These are phyloP conservation scores for Schizophyllum amplum DNA, from an alignment of 1,284 basidiomycete species.

Conservation along the genomic window DNA sequence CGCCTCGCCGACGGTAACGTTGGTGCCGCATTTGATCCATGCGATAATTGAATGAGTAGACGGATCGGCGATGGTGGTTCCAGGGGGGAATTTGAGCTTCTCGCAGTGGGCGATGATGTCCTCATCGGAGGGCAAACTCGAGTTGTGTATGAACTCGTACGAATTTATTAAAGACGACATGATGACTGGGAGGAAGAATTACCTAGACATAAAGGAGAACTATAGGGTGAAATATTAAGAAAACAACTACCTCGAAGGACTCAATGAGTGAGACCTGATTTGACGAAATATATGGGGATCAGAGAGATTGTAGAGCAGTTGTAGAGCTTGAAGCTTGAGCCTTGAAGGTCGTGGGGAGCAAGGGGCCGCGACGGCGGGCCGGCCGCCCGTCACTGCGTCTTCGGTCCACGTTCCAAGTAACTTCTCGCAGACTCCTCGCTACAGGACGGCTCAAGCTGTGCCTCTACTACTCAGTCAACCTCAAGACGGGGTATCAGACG, in stretches of 20 bases:
- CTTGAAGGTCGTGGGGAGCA: no score
- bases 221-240: neutral
- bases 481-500: no score
- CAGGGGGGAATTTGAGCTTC: neutral
- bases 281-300: no score
- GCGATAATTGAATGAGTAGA: conserved; percentile 1
- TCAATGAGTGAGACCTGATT: no score
- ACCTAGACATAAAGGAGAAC: neutral
- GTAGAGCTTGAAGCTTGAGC: no score
- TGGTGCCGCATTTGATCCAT: conserved; percentile 12
- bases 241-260: neutral
- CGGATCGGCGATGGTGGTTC: neutral
- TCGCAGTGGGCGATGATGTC: neutral
- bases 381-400: no score
- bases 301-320: no score
- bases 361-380: no score
- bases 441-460: no score
- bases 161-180: neutral
- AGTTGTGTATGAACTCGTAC: neutral
- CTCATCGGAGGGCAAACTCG: conserved; percentile 1
- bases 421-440: no score
- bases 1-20: conserved; percentile 11
- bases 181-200: neutral
- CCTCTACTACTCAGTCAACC: no score
- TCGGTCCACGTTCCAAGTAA: no score